Evolutionary conservation across 2,329 filamentous ascomycete genomes (phyloP).

Genomic region (Sphaerulina populicola): DNA sequence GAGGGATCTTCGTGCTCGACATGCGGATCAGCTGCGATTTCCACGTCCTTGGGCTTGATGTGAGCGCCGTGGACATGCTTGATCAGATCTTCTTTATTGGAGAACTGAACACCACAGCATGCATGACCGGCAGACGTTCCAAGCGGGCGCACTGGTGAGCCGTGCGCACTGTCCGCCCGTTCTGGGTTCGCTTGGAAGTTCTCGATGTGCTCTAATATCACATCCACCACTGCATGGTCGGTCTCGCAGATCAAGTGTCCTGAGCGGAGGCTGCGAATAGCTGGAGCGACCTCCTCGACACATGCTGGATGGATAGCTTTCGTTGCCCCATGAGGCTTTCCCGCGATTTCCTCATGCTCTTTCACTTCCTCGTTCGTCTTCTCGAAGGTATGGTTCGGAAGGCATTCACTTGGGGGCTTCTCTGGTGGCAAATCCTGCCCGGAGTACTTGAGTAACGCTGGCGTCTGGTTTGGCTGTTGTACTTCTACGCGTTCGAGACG

Average conservation of each 20-base stretch:
- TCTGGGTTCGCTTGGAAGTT: not conserved
- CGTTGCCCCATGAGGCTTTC: slow-evolving; percentile 6
- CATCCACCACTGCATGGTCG: not conserved
- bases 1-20: not conserved
- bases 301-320: not conserved
- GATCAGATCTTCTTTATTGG: slow-evolving; percentile 3
- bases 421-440: not conserved
- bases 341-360: slow-evolving; percentile 1
- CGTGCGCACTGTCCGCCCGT: not conserved
- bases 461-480: not conserved
- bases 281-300: not conserved
- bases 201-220: not conserved
- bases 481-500: not conserved
- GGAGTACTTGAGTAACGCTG: not conserved
- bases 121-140: not conserved
- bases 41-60: not conserved
- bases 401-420: slow-evolving; percentile 5
- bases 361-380: slow-evolving; percentile 5
- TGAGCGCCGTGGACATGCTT: slow-evolving; percentile 12
- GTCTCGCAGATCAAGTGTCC: slow-evolving; percentile 3
- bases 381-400: slow-evolving; percentile 3
- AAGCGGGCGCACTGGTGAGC: not conserved
- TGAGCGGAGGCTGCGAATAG: not conserved
- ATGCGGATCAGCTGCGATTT: not conserved
- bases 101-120: slow-evolving; percentile 9